Evolutionary conservation across 1,139 yeast genomes (phyloP).

Genomic region (Sugiyamaella japonica): DNA sequence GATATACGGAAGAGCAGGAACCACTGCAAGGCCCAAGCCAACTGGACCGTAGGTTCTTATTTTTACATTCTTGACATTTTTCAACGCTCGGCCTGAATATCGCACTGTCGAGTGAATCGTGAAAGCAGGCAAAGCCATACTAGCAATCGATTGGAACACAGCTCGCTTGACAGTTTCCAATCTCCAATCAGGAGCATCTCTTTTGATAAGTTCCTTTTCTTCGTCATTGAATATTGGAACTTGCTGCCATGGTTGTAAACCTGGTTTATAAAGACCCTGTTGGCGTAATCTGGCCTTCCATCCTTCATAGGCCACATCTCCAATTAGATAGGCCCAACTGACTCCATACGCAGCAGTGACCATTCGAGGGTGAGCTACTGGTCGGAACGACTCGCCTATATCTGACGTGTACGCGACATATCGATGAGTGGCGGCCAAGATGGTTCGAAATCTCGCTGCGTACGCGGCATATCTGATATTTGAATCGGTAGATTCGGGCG

Average conservation of each 20-base stretch:
- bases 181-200: slow-evolving; percentile 58
- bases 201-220: slow-evolving; percentile 43
- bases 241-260: slow-evolving; percentile 68
- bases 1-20: slow-evolving; percentile 73
- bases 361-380: slow-evolving; percentile 69
- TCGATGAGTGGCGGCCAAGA: slow-evolving; percentile 72
- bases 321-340: slow-evolving; percentile 74
- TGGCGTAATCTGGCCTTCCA: slow-evolving; percentile 72
- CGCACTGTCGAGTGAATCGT: slow-evolving; percentile 80
- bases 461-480: slow-evolving; percentile 77
- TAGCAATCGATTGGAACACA: slow-evolving; percentile 74
- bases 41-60: slow-evolving; percentile 74
- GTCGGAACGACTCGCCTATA: slow-evolving; percentile 86
- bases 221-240: slow-evolving; percentile 42
- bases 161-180: slow-evolving; percentile 67
- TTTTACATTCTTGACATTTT: slow-evolving; percentile 51
- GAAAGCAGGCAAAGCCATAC: slow-evolving; percentile 86
- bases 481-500: slow-evolving; percentile 50
- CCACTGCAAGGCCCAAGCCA: slow-evolving; percentile 70
- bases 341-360: slow-evolving; percentile 70
- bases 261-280: slow-evolving; percentile 64
- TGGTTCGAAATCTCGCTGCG: slow-evolving; percentile 62
- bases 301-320: slow-evolving; percentile 75
- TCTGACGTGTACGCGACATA: slow-evolving; percentile 88
- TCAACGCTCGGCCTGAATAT: slow-evolving; percentile 57